These are phyloP conservation scores for Coriaria nepalensis DNA, from an alignment of 306 rosid genomes.

Conservation along the genomic window DNA sequence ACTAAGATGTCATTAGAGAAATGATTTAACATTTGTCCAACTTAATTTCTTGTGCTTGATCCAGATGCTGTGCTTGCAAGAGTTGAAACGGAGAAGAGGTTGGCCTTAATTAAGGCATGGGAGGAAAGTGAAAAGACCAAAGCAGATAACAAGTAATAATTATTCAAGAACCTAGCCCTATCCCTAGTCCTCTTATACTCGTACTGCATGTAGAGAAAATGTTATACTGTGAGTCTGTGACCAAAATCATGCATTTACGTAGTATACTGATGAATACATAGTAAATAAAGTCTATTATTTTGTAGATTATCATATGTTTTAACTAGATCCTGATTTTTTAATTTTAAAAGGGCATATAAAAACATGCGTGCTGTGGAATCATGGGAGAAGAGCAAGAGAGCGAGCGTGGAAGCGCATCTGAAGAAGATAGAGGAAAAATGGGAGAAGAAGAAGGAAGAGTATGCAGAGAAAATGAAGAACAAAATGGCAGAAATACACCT, in stretches of 20 bases:
- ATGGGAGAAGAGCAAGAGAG: slow-evolving; percentile 50
- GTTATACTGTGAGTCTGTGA: too few species aligned
- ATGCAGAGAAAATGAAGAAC: slow-evolving; percentile 27
- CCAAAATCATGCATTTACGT: not conserved
- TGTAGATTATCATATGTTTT: too few species aligned
- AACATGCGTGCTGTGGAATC: slow-evolving; percentile 34
- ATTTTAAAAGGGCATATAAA: slow-evolving; percentile 39
- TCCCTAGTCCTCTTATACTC: too few species aligned
- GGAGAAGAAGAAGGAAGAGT: slow-evolving; percentile 23
- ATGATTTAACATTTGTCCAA: not conserved
- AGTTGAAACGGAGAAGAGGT: slow-evolving; percentile 44
- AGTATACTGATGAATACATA: too few species aligned
- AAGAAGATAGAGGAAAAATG: slow-evolving; percentile 37
- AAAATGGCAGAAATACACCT: slow-evolving; percentile 24
- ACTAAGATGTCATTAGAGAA: too few species aligned
- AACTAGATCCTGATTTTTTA: not conserved
- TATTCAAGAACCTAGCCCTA: not conserved
- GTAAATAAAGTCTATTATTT: too few species aligned
- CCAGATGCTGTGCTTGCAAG: slow-evolving; percentile 36
- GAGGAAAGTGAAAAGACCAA: slow-evolving; percentile 74
- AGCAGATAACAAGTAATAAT: slow-evolving; percentile 54
- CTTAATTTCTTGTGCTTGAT: slow-evolving; percentile 7
- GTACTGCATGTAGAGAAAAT: too few species aligned
- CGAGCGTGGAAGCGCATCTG: slow-evolving; percentile 40
- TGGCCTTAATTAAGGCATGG: slow-evolving; percentile 77